Conservation (phyloP, 176 grass and related monocot genomes). For the Elymus sibiricus region DNA sequence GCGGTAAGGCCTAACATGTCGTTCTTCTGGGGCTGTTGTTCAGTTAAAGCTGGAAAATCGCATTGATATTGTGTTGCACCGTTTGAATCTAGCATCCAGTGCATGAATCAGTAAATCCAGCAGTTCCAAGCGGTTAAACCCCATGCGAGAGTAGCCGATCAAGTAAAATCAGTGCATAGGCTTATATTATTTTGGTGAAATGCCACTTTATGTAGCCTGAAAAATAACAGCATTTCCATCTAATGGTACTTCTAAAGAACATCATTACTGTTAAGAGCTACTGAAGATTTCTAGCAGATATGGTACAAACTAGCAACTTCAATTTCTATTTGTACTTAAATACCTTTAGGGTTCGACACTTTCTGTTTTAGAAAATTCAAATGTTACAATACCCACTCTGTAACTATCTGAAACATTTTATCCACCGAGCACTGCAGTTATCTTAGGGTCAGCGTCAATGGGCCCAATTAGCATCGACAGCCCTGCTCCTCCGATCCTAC, state of each 20-base stretch:
- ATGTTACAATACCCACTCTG: background rate
- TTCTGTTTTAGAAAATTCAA: background rate
- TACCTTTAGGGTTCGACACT: background rate
- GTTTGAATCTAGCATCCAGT: background rate
- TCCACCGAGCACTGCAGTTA: background rate
- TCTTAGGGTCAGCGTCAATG: background rate
- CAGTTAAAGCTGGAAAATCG: conserved; percentile 22
- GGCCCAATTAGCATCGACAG: background rate
- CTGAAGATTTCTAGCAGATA: background rate
- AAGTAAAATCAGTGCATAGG: background rate
- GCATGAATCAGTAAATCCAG: background rate
- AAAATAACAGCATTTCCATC: background rate
- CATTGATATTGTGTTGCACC: background rate
- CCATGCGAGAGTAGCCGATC: background rate
- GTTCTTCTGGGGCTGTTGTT: background rate
- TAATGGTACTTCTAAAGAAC: background rate
- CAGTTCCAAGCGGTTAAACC: background rate
- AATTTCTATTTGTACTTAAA: background rate
- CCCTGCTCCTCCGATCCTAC: background rate
- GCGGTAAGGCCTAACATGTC: background rate
- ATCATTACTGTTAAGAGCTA: background rate
- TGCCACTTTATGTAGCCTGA: background rate
- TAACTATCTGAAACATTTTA: background rate
- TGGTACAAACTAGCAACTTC: background rate
- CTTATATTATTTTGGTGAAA: conserved; percentile 11